These are phyloP conservation scores for Eremothecium gossypii DNA, from an alignment of 1,139 yeast species.

Conservation along the genomic window DNA sequence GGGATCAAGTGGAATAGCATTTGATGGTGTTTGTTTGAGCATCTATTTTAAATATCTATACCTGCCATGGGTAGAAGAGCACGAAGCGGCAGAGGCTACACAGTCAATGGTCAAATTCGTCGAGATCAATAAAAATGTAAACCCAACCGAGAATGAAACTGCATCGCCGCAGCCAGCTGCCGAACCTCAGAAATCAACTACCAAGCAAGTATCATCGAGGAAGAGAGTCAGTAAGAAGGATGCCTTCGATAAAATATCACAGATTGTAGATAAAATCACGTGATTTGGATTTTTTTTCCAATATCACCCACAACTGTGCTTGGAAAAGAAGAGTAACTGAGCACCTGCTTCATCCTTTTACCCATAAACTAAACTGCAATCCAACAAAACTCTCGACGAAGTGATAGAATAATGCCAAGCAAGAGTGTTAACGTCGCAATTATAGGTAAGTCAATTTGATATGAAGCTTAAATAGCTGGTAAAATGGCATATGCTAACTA, in stretches of 20 bases:
- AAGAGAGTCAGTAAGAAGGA: conserved; percentile 30
- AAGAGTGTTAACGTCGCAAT: conserved; percentile 40
- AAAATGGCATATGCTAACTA: neutral
- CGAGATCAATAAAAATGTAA: conserved; percentile 1
- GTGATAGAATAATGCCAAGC: conserved; percentile 14
- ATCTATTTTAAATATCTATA: conserved; percentile 26
- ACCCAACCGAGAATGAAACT: neutral
- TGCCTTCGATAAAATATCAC: conserved; percentile 25
- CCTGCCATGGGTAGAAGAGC: conserved; percentile 14
- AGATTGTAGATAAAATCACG: conserved; percentile 19
- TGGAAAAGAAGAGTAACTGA: no score
- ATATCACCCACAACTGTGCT: no score
- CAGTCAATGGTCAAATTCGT: conserved; percentile 1
- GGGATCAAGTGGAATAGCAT: conserved; percentile 27
- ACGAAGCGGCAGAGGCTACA: conserved; percentile 8
- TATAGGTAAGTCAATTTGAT: conserved; percentile 26
- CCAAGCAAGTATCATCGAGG: conserved; percentile 8
- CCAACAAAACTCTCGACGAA: no score
- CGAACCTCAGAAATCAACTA: neutral
- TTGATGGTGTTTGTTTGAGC: conserved; percentile 26
- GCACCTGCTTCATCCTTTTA: no score
- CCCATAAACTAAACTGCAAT: no score
- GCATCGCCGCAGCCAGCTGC: conserved; percentile 1
- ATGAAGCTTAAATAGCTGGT: neutral
- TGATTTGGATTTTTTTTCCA: neutral